Evolutionary conservation across 129 eudicot genomes (phyloP).

Genomic region (Artemisia argyi): DNA sequence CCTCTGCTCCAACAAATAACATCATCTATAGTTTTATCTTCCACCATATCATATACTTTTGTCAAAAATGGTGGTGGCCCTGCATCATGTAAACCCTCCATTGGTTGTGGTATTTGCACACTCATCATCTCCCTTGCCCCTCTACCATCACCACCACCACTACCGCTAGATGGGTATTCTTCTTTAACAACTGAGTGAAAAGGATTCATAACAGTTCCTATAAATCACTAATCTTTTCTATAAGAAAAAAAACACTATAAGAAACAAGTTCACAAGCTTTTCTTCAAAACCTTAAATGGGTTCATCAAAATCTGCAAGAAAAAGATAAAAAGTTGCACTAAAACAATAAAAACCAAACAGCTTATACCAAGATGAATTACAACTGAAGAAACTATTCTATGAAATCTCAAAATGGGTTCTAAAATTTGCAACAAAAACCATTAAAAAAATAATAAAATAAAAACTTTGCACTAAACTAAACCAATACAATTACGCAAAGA

Average conservation of each 20-base stretch:
- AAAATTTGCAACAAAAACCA: no score
- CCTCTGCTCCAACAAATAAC: slow-evolving; percentile 83
- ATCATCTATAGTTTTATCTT: slow-evolving; percentile 54
- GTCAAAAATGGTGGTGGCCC: slow-evolving; percentile 95
- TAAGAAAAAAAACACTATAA: background rate
- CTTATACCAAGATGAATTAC: slow-evolving; percentile 4
- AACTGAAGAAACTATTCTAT: background rate
- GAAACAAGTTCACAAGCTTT: slow-evolving; percentile 19
- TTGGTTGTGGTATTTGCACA: slow-evolving; percentile 61
- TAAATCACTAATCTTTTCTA: slow-evolving; percentile 8
- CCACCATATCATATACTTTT: slow-evolving; percentile 90
- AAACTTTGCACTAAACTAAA: no score
- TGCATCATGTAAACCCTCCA: slow-evolving; percentile 80
- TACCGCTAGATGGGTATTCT: slow-evolving; percentile 46
- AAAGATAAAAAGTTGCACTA: background rate
- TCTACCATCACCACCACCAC: background rate
- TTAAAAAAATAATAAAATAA: background rate
- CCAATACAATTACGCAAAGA: no score
- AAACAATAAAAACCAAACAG: background rate
- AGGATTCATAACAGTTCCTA: slow-evolving; percentile 45
- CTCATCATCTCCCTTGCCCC: slow-evolving; percentile 14
- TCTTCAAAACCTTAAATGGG: slow-evolving; percentile 18
- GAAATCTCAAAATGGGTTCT: no score
- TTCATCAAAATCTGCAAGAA: background rate
- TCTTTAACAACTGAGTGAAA: slow-evolving; percentile 55